Evolutionary conservation across 2,329 filamentous ascomycete species (phyloP).

Genomic region (Botryosphaeria agaves): DNA sequence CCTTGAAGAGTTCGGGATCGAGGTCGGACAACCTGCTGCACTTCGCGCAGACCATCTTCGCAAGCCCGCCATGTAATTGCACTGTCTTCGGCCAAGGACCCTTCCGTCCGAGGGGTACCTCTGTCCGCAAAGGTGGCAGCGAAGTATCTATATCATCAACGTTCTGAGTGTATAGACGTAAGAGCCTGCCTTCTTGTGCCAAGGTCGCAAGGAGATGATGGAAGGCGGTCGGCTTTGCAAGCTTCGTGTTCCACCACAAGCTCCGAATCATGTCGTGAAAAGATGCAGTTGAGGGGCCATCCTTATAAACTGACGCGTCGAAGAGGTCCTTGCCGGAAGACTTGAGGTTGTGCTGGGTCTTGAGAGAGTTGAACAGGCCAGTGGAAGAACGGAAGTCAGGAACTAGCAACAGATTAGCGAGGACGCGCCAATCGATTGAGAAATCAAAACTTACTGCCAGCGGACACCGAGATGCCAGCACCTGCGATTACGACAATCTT

Average conservation of each 20-base stretch:
- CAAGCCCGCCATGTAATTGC: slow-evolving; percentile 81
- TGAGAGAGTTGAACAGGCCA: slow-evolving; percentile 74
- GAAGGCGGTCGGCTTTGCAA: slow-evolving; percentile 69
- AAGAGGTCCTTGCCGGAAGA: slow-evolving; percentile 90
- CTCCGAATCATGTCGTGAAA: slow-evolving; percentile 96
- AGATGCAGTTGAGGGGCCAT: slow-evolving; percentile 69
- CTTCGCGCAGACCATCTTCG: slow-evolving; percentile 95
- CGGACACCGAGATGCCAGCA: slow-evolving; percentile 91
- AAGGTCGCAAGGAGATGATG: slow-evolving; percentile 87
- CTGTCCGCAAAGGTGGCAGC: slow-evolving; percentile 61
- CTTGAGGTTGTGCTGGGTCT: slow-evolving; percentile 78
- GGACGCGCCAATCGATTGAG: slow-evolving; percentile 5
- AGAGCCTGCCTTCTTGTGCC: slow-evolving; percentile 67
- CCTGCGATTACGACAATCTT: slow-evolving; percentile 96
- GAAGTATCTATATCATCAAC: slow-evolving; percentile 88
- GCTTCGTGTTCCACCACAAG: slow-evolving; percentile 60
- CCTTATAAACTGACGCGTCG: slow-evolving; percentile 92
- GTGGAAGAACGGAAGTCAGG: slow-evolving; percentile 89
- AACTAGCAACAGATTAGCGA: slow-evolving; percentile 32
- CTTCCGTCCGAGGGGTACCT: slow-evolving; percentile 60
- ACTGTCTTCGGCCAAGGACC: slow-evolving; percentile 67
- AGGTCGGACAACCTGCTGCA: slow-evolving; percentile 65
- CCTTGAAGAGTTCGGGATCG: slow-evolving; percentile 62
- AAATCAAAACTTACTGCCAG: slow-evolving; percentile 51
- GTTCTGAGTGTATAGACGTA: slow-evolving; percentile 91